Conservation (phyloP, 208 protist genomes). For the Polymyxa betae region DNA sequence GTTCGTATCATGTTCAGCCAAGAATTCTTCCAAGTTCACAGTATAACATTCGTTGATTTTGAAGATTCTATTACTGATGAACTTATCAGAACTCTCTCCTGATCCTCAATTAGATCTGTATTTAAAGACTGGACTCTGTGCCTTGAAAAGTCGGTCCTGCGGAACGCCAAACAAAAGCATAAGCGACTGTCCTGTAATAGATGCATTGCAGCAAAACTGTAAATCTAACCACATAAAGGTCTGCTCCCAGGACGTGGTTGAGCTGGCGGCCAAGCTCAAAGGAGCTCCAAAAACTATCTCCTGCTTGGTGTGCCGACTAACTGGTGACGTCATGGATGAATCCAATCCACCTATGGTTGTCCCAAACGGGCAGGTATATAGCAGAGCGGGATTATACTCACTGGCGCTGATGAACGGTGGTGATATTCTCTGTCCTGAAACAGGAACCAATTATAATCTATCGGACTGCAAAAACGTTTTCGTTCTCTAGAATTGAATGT, state of each 20-base stretch:
- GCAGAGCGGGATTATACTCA: background rate
- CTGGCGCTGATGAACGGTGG: background rate
- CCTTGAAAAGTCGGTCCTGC: background rate
- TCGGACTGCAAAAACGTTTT: background rate
- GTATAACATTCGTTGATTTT: background rate
- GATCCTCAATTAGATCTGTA: background rate
- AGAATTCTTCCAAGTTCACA: constrained; percentile 15
- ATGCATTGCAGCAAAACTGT: background rate
- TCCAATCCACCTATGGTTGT: constrained; percentile 63
- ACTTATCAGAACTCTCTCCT: background rate
- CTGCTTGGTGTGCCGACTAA: constrained; percentile 62
- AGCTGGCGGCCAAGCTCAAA: constrained; percentile 38
- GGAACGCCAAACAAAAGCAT: background rate
- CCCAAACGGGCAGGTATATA: constrained; percentile 65
- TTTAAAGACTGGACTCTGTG: background rate
- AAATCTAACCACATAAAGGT: background rate
- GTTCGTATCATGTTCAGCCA: background rate
- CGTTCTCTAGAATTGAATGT: background rate
- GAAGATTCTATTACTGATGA: background rate
- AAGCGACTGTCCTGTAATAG: constrained; percentile 27
- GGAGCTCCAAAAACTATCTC: constrained; percentile 55
- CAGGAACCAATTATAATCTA: background rate
- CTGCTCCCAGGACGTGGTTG: background rate
- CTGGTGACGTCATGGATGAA: constrained; percentile 61
- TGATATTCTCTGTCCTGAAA: background rate